phyloP scores from a whole-genome alignment of 2,329 filamentous ascomycete species.

The Penicillium sp. region DNA sequence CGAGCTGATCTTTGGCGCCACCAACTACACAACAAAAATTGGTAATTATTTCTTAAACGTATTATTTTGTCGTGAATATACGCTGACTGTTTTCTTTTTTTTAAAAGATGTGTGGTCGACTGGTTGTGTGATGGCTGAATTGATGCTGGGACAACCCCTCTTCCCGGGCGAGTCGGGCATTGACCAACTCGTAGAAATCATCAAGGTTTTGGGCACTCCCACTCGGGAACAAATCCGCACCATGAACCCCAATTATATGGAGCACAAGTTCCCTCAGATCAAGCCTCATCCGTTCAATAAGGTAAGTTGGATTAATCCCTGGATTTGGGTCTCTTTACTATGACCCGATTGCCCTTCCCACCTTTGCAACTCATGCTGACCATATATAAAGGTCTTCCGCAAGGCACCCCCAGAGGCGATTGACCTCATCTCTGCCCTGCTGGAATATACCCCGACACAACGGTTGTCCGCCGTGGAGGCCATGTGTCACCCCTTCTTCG shows the following conservation, averaged over 20 bases:
- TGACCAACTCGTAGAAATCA: conserved; percentile 97
- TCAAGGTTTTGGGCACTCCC: conserved; percentile 96
- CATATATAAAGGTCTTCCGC: conserved; percentile 72
- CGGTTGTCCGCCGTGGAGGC: conserved; percentile 90
- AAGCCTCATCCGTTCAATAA: conserved; percentile 99
- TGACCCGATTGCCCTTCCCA: too few relatives aligned
- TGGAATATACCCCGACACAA: conserved; percentile 97
- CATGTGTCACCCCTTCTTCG: conserved; percentile 98
- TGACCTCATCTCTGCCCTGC: conserved; percentile 86
- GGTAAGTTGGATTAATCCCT: conserved; percentile 43
- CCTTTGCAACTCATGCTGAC: conserved; percentile 17
- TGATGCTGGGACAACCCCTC: conserved; percentile 97
- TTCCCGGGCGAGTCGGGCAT: conserved; percentile 99
- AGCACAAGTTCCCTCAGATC: conserved; percentile 99
- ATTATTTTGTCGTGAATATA: not conserved
- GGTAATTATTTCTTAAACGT: conserved; percentile 62
- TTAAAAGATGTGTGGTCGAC: conserved; percentile 98
- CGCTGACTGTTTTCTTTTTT: not conserved
- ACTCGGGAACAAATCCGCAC: conserved; percentile 98
- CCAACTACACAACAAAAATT: conserved; percentile 99
- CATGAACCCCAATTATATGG: conserved; percentile 99
- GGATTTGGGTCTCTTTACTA: not conserved
- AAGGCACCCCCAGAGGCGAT: conserved; percentile 93
- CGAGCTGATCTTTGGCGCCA: conserved; percentile 97
- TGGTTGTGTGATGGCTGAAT: conserved; percentile 97